Conservation (phyloP, 495 filamentous ascomycete genomes). For the Trichoderma orchidacearum region DNA sequence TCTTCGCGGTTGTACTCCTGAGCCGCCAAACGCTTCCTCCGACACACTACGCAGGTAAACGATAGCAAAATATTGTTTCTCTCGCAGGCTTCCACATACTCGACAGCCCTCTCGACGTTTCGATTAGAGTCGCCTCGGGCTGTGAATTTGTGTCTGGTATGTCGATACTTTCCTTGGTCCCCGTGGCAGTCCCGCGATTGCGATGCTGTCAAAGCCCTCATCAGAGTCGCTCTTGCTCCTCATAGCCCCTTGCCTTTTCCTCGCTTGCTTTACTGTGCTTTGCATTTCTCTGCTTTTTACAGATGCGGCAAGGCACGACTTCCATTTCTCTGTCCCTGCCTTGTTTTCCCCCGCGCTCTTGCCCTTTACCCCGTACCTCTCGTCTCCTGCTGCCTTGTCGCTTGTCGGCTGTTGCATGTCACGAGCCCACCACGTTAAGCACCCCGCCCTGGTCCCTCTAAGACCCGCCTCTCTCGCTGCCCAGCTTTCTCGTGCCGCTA, state of each 20-base stretch:
- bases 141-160: background rate
- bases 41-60: background rate
- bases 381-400: background rate
- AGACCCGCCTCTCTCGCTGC: background rate
- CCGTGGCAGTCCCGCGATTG: background rate
- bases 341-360: background rate
- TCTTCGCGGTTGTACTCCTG: background rate
- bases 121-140: background rate
- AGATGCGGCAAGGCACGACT: too few relatives aligned
- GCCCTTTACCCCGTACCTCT: background rate
- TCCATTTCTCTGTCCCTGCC: background rate
- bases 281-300: background rate
- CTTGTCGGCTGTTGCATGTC: background rate
- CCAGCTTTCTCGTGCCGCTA: conserved; percentile 1
- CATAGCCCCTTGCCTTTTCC: background rate
- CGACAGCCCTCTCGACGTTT: background rate
- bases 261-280: background rate
- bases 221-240: background rate
- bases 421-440: conserved; percentile 1
- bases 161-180: background rate
- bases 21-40: background rate
- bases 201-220: background rate
- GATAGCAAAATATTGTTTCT: background rate
- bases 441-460: background rate
- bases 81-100: background rate